Conservation (phyloP, 2,329 filamentous ascomycete genomes). For the Chaetoscypha palmicola region DNA sequence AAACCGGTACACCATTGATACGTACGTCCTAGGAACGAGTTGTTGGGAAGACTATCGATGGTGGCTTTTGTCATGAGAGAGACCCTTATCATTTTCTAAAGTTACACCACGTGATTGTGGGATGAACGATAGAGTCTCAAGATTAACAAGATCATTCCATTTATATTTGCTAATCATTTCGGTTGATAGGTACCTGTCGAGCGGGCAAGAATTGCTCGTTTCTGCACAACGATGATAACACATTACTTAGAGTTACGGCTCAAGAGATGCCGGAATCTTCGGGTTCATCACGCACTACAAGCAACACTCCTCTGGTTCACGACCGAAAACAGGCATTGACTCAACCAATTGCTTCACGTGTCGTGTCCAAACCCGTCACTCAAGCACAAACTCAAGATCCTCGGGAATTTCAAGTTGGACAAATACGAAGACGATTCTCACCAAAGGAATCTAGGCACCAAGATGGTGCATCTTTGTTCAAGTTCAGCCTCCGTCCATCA, state of each 20-base stretch:
- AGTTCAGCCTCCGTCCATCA: constrained; percentile 62
- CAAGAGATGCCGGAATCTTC: constrained; percentile 9
- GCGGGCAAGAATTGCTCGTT: constrained; percentile 44
- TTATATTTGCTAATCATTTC: constrained; percentile 21
- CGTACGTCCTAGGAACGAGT: too few species aligned
- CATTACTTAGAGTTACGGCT: constrained; percentile 14
- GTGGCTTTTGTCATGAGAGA: constrained; percentile 17
- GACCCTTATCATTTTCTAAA: constrained; percentile 6
- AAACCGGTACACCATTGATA: constrained; percentile 13
- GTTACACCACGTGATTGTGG: constrained; percentile 25
- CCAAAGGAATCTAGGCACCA: constrained; percentile 36
- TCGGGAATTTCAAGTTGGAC: constrained; percentile 65
- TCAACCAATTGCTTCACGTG: constrained; percentile 35
- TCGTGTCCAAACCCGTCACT: constrained; percentile 60
- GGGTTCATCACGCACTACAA: constrained; percentile 6
- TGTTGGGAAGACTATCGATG: constrained; percentile 12
- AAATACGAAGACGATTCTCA: constrained; percentile 61
- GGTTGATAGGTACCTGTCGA: constrained; percentile 39
- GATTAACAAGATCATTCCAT: constrained; percentile 14
- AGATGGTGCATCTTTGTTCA: constrained; percentile 41
- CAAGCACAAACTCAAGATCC: constrained; percentile 59
- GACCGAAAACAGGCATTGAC: constrained; percentile 31
- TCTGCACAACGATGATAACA: constrained; percentile 35
- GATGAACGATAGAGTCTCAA: constrained; percentile 8
- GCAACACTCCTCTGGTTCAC: constrained; percentile 22